Evolutionary conservation across 441 rosid genomes (phyloP).

Genomic region (Adansonia madagascariensis): DNA sequence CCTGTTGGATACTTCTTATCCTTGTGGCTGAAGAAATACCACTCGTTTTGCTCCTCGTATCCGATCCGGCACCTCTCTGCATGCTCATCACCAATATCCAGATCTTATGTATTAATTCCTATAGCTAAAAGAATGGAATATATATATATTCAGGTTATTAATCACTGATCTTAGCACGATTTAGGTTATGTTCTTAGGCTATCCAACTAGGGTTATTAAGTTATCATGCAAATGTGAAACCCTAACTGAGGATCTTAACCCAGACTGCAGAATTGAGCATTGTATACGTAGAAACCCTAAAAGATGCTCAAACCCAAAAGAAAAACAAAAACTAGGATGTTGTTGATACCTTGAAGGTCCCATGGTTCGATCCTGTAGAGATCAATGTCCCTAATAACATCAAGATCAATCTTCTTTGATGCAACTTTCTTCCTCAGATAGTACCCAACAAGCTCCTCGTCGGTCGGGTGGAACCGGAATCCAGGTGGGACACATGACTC

Average conservation of each 20-base stretch:
- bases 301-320: not conserved
- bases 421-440: conserved; percentile 90
- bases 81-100: conserved; percentile 33
- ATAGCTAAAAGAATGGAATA: not conserved
- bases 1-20: conserved; percentile 97
- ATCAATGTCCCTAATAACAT: conserved; percentile 90
- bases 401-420: conserved; percentile 88
- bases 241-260: conserved; percentile 1
- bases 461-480: conserved; percentile 92
- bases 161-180: not conserved
- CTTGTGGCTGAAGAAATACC: conserved; percentile 95
- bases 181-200: no score
- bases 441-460: conserved; percentile 92
- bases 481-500: conserved; percentile 92
- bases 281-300: conserved; percentile 17
- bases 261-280: not conserved
- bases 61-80: conserved; percentile 86
- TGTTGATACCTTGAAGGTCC: conserved; percentile 79
- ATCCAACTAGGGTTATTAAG: conserved; percentile 1
- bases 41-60: conserved; percentile 85
- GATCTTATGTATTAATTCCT: conserved; percentile 13
- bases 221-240: not conserved
- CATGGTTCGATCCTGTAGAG: conserved; percentile 94
- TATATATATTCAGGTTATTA: not conserved
- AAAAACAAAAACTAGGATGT: not conserved